phyloP scores from a whole-genome alignment of 2,329 filamentous ascomycete genomes.

The Fusarium acutatum region DNA sequence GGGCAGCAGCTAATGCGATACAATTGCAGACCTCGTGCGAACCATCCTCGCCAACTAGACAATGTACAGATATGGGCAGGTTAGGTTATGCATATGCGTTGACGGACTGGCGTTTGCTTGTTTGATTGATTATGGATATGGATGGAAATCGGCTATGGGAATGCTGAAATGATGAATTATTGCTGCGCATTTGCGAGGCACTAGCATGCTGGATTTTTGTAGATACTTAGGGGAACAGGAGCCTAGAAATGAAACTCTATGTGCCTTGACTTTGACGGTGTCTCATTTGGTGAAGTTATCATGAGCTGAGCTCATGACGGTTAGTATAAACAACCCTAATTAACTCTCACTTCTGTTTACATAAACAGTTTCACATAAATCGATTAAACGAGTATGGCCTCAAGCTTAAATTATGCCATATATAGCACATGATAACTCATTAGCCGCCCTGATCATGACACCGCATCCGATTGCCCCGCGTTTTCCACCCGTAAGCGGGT shows the following conservation, averaged over 20 bases:
- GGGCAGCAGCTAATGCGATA: not conserved
- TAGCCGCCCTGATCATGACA: conserved; percentile 28
- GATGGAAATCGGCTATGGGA: conserved; percentile 35
- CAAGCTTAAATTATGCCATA: not conserved
- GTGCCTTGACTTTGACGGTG: conserved; percentile 17
- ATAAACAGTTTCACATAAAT: not conserved
- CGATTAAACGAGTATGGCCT: not conserved
- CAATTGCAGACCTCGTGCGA: conserved; percentile 75
- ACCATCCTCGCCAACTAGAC: conserved; percentile 84
- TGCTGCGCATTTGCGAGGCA: conserved; percentile 30
- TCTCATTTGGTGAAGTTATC: not conserved
- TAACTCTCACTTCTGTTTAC: not conserved
- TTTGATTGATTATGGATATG: conserved; percentile 43
- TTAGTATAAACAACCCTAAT: not conserved
- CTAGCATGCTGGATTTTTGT: conserved; percentile 40
- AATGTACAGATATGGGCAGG: conserved; percentile 31
- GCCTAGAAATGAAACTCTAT: conserved; percentile 34
- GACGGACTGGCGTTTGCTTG: conserved; percentile 46
- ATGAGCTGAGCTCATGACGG: not conserved
- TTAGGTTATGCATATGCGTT: conserved; percentile 46
- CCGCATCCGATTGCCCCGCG: conserved; percentile 36
- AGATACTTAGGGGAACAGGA: conserved; percentile 38
- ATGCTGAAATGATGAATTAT: conserved; percentile 40
- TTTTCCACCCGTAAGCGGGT: conserved; percentile 27
- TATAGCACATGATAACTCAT: not conserved